Percentiles rank a stretch among this genome's conserved stretches.
phyloP scores from a whole-genome alignment of 2,329 filamentous ascomycete genomes.

The Biscogniauxia sp. region DNA sequence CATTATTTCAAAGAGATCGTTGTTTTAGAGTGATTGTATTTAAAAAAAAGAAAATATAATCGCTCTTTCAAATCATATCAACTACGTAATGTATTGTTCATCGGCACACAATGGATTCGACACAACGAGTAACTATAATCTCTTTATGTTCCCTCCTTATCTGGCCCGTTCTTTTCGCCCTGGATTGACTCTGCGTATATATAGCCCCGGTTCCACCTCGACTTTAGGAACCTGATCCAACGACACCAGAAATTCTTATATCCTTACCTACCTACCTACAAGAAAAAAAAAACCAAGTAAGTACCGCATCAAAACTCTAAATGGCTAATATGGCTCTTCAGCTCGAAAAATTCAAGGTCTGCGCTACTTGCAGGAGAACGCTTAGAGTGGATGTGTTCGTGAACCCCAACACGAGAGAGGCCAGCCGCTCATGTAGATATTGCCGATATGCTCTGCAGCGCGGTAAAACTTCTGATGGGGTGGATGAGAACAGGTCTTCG shows the following conservation, averaged over 20 bases:
- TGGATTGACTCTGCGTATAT: too few species aligned
- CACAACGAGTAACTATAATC: too few species aligned
- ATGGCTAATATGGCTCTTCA: not conserved
- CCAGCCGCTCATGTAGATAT: conserved; percentile 4
- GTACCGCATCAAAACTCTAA: not conserved
- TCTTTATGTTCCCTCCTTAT: too few species aligned
- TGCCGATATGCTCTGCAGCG: conserved; percentile 7
- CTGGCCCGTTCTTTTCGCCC: too few species aligned
- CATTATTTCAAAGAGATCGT: too few species aligned
- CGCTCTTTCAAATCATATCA: too few species aligned
- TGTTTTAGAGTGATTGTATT: too few species aligned
- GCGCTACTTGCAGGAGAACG: conserved; percentile 5
- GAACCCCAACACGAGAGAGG: conserved; percentile 3
- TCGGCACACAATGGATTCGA: too few species aligned
- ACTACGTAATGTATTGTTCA: too few species aligned
- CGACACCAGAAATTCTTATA: not conserved
- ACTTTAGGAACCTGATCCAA: too few species aligned
- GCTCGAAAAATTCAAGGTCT: conserved; percentile 6
- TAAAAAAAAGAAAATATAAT: too few species aligned
- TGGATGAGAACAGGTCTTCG: not conserved
- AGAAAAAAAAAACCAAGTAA: not conserved
- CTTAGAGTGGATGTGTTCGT: conserved; percentile 12
- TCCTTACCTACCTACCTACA: not conserved
- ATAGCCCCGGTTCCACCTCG: too few species aligned
- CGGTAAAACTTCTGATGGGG: not conserved